Evolutionary conservation across 345 rosid species (phyloP), one percentile per base, ranked within the genome.

Genomic region (Reutealis trisperma): DNA sequence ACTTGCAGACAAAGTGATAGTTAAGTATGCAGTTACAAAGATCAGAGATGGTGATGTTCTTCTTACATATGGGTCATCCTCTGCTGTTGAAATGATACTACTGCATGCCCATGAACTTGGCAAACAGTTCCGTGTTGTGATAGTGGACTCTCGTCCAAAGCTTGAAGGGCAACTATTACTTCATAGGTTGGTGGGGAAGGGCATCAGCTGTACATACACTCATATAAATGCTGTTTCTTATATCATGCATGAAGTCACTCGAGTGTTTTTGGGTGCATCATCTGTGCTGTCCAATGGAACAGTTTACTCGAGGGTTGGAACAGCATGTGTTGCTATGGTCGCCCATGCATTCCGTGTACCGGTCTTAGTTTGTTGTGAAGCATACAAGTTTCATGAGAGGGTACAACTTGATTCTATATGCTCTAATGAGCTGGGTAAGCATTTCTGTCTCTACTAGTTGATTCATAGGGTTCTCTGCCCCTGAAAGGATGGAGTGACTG

Each of bases 251-350:
- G 99, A 96, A 87, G 98, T 89, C 77, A 92, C 96, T 75, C 85
- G 88, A 78, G 99, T 96, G 75, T 91, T 96, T 86, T 73, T 96
- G 81, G 99, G 98, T 19, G 98, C 99, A 22, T 90, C 96, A 21
- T 93, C 99, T 8, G 92, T 96, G 80, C 85, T 96, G 86, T 93
- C 96, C n/a, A 96, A 93, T 82, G 98, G 98, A 76, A 93, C 99
- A 19, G 93, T 93, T 60, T 96, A 89, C 82, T 96, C 99, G 0
- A 88, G 98, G 73, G 98, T 92, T 21, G 99, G 99, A 65, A 93
- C 99, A 58, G 98, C 99, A 47, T 90, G 90, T 82, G 90, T 96
- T 74, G 99, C 98, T 45, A 93, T 96, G 98, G 98, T 91, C 79
- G 98, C 99, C 25, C 94, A 86, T 87, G 96, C 92, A 7, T 92